A percentile compares a stretch with the other conserved stretches of the same genome.
Evolutionary conservation across 305 asterid species (phyloP).

Genomic region (Rubia balearica): DNA sequence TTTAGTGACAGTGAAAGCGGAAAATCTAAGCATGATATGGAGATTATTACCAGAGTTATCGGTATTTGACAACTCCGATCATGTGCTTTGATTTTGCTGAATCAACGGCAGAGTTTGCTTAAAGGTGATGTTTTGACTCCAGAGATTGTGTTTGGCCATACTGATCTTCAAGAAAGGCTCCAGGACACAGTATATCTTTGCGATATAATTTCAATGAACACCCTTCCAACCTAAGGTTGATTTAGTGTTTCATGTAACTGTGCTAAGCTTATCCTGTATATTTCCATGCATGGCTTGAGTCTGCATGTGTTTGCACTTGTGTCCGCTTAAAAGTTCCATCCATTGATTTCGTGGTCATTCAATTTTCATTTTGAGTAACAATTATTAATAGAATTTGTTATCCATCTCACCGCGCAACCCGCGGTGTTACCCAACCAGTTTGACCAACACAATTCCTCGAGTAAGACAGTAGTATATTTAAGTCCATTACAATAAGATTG

Average conservation of each 20-base stretch:
- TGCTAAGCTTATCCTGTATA: neutral
- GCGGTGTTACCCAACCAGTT: too few species aligned
- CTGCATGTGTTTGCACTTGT: too few species aligned
- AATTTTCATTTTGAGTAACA: too few species aligned
- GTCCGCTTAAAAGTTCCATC: too few species aligned
- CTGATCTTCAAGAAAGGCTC: constrained; percentile 61
- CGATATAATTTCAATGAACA: constrained; percentile 55
- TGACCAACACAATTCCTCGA: too few species aligned
- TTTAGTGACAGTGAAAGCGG: too few species aligned
- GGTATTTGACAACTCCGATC: constrained; percentile 83
- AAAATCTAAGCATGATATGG: too few species aligned
- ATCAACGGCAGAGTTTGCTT: constrained; percentile 48
- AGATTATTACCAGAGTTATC: constrained; percentile 53
- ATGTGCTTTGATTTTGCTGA: constrained; percentile 57
- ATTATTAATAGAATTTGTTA: too few species aligned
- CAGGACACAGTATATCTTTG: constrained; percentile 63
- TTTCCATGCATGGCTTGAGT: neutral
- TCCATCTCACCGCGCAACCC: too few species aligned
- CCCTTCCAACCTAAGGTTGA: constrained; percentile 21
- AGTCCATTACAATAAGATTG: too few species aligned
- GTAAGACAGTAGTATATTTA: too few species aligned
- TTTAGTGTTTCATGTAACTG: neutral
- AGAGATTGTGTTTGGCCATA: constrained; percentile 69
- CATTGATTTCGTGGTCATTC: too few species aligned
- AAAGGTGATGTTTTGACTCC: constrained; percentile 79